Evolutionary conservation across 192 early-diverging fungal genomes (phyloP), one percentile per base, ranked within the genome.

Genomic region (Entomortierella chlamydospora): DNA sequence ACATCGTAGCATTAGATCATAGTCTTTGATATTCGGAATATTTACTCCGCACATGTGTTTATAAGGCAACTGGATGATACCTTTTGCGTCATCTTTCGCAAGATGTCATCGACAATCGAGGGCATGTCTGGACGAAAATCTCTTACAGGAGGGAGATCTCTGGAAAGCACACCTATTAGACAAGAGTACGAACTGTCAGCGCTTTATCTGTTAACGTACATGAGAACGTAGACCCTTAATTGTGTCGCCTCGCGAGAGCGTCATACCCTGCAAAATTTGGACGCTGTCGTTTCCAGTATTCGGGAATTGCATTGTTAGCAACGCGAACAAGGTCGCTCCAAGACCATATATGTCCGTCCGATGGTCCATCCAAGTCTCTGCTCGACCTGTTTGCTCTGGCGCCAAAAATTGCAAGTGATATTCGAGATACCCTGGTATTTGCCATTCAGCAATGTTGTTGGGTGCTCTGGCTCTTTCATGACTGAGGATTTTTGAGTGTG

Each of bases 301-400:
- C 1, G 76, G 76, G n/a, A 57, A 79, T 41, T 79, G 76, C 76
- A 79, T 79, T 4, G 76, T 79, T 12, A 79, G n/a, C 6, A 79
- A 42, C 28, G 76, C 54, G 33, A 79, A 79, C 30, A 79, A 31
- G 0, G 76, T 79, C 10, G 68, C 68, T 0, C 76, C 76, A 6
- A 79, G 54, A 11, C 55, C 67, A 62, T 79, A 79, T 0, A 79
- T 79, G 37, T 79, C 76, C 3, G 76, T 79, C 20, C 76, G 49
- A 29, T 79, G 63, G 31, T 79, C 76, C 76, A 79, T 79, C 76
- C 76, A 79, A 4, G 76, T 79, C 63, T 79, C 76, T 41, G 76
- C 76, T 47, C 76, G 61, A 33, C 76, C 76, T 1, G 76, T 79
- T 30, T 79, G 76, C 25, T 79, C 76, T 0, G 76, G 76, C 2